Evolutionary conservation across 1,284 basidiomycete genomes (phyloP), one percentile per base, ranked within the genome.

Genomic region (Apiotrichum sp.): DNA sequence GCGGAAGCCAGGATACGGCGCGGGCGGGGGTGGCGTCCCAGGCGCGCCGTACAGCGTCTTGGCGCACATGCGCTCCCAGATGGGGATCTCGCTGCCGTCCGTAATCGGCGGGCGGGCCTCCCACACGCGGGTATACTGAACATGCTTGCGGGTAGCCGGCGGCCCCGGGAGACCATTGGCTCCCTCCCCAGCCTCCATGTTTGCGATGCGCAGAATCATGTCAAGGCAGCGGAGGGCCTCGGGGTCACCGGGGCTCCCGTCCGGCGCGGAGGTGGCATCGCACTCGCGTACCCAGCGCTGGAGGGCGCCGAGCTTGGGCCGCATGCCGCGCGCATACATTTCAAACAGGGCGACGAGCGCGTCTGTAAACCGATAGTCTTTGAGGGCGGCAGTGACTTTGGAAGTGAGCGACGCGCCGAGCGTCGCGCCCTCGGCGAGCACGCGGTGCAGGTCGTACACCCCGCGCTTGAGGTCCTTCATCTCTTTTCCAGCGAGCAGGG

Each of bases 271-370:
- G 6, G 77, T 77, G 0, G 81, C 81, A 67, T 83, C 82, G 63
- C 80, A 82, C 62, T 83, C 82, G 33, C 82, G 69, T 9, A 82
- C 81, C 81, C 82, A 82, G 29, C 81, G 75, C 63, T 83, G 81
- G 7, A 83, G 69, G 3, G 81, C 78, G 9, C 82, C 82, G n/a
- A 83, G 78, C 62, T 82, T 82, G 10, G 81, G 80, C 4, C 78
- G 68, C 11, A 80, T 72, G 8, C 74, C 68, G 8, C 80, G 78
- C 40, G 80, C 77, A 52, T 78, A 78, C 75, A 82, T 80, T 63
- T 82, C 81, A 49, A 79, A 78, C n/a, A 83, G 72, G 22, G 80
- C 70, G 29, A 83, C 78, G 29, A 82, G 77, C 4, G 81, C 81
- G 58, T 81, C 74, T 16, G 66, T 68, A 61, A 73, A 72, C 8